These are phyloP conservation scores for Vitis riparia DNA, from an alignment of 164 flowering plant species.

Conservation along the genomic window DNA sequence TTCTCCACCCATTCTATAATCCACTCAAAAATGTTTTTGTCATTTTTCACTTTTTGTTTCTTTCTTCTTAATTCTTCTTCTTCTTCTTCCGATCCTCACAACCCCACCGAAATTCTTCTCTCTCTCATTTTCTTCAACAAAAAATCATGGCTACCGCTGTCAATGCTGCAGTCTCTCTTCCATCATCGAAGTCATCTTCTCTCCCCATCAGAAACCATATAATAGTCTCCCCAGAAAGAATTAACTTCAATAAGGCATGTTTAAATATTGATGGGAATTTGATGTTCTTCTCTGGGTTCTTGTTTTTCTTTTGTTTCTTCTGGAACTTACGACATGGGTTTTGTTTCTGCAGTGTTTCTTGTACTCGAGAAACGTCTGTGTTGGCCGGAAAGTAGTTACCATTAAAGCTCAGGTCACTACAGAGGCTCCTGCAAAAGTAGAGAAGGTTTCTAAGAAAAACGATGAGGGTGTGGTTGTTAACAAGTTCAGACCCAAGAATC, in stretches of 20 bases:
- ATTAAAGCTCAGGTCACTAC: constrained; percentile 69
- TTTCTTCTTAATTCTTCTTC: background rate
- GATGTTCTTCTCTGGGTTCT: constrained; percentile 1
- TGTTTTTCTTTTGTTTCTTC: background rate
- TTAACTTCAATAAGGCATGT: constrained; percentile 54
- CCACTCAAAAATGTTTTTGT: constrained; percentile 1
- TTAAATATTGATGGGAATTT: background rate
- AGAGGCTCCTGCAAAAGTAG: constrained; percentile 60
- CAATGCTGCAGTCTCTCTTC: constrained; percentile 64
- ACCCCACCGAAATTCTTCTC: background rate
- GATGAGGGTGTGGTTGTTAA: constrained; percentile 69
- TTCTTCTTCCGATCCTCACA: constrained; percentile 4
- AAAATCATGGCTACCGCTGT: constrained; percentile 59
- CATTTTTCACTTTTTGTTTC: background rate
- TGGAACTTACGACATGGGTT: background rate
- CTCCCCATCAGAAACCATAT: constrained; percentile 42
- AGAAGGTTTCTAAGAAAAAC: constrained; percentile 58
- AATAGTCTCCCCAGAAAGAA: constrained; percentile 38
- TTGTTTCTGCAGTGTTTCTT: constrained; percentile 30
- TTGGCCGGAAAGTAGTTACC: constrained; percentile 32
- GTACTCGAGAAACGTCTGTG: constrained; percentile 38
- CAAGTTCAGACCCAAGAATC: constrained; percentile 63
- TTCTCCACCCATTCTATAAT: constrained; percentile 56
- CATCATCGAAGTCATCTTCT: constrained; percentile 56
- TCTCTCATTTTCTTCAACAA: too few species aligned